These are phyloP conservation scores for Hypoxylon rickii DNA, from an alignment of 495 filamentous ascomycete genomes.

Conservation along the genomic window DNA sequence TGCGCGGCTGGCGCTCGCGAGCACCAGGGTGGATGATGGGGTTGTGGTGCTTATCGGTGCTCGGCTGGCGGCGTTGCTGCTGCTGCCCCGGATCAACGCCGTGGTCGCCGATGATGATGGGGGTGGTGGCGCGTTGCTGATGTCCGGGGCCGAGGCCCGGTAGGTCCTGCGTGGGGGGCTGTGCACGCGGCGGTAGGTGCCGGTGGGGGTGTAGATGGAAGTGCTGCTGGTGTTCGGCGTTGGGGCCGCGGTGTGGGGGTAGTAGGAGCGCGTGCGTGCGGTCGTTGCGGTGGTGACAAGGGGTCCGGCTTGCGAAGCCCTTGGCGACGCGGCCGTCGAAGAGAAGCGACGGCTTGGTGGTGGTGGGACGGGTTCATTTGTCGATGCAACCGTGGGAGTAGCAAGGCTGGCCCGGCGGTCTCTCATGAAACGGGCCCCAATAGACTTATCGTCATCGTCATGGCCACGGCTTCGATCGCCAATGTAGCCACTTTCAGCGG, in stretches of 20 bases:
- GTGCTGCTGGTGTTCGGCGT: background rate
- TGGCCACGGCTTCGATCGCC: background rate
- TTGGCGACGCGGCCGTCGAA: background rate
- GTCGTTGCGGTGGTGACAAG: background rate
- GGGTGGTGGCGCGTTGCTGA: background rate
- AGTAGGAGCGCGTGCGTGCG: background rate
- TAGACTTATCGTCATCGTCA: background rate
- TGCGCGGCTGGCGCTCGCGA: too few species aligned
- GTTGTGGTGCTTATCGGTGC: too few species aligned
- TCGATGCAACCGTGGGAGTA: too few species aligned
- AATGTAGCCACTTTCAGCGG: background rate
- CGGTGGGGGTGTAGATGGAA: background rate
- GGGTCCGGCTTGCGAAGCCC: background rate
- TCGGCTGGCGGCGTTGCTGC: too few species aligned
- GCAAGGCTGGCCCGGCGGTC: too few species aligned
- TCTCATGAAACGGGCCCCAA: background rate
- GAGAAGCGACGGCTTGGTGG: background rate
- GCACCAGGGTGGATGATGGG: too few species aligned
- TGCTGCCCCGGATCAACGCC: background rate
- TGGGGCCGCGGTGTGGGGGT: background rate
- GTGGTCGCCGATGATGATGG: background rate
- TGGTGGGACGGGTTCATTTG: too few species aligned
- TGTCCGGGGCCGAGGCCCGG: conserved; percentile 20
- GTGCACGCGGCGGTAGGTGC: conserved; percentile 4
- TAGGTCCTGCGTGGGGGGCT: conserved; percentile 8